Base-by-base conservation (phyloP, 345 rosid genomes). In the Ricinus communis region DNA sequence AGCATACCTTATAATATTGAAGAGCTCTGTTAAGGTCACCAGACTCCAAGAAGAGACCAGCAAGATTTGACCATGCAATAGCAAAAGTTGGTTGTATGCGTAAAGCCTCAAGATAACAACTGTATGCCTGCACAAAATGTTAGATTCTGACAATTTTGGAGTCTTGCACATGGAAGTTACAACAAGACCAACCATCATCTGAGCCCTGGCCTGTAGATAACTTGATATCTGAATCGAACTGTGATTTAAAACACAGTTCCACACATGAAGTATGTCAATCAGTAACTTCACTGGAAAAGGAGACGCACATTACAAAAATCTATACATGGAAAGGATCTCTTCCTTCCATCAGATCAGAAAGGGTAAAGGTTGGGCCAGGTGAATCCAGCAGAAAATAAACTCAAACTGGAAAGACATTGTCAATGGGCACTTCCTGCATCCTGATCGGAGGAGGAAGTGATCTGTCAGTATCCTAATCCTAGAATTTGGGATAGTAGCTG, bases 21-120 rank as follows among this genome's bases (percentile, higher is more conserved):
- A 89, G 90, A 68, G 99, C 99, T 81, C 91, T 85, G 62, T 85
- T 87, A 70, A 89, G 85, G 82, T 96, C 98, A 65, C 99, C 99
- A 33, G 97, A 86, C 82, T 96, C 98, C 99, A 96, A 88, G 76
- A 90, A 93, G 76, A 96, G 96, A 78, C 96, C 98, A 55, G 98
- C 99, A 82, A 96, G 93, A 83, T 93, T 96, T 30, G 98, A 96
- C 98, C 99, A 96, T 25, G 99, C 99, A 71, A 93, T 86, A n/a
- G 99, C 97, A 86, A 92, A 96, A 43, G 83, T 89, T 55, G 99
- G 99, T 74, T 95, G 98, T 75, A 95, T 95, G 55, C 94, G 93
- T 62, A 95, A 70, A 76, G 98, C 97, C 88, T 95, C 98, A 51
- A 90, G 81, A 77, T 96, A 96, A 79, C 98, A 96, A 78, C 93